phyloP scores from a whole-genome alignment of 495 filamentous ascomycete genomes.

The Pyrenula massariospora region DNA sequence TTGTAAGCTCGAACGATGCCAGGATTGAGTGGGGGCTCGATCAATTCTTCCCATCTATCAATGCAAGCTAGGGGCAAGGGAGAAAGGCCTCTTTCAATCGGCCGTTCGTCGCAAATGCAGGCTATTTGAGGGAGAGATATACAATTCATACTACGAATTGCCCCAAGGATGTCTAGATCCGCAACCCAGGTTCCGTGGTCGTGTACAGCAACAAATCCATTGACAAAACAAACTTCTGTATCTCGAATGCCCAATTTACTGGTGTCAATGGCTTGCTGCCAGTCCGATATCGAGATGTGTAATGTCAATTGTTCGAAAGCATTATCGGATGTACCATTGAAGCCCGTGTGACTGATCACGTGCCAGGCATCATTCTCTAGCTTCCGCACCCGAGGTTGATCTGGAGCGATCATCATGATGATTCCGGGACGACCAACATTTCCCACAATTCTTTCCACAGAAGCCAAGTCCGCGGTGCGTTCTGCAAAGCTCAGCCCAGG shows the following conservation, averaged over 20 bases:
- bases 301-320: conserved; percentile 22
- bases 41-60: conserved; percentile 14
- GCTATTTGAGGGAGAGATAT: not conserved
- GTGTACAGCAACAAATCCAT: conserved; percentile 17
- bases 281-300: conserved; percentile 27
- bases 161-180: conserved; percentile 9
- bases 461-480: not conserved
- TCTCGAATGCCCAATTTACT: not conserved
- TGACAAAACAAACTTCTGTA: conserved; percentile 6
- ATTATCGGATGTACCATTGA: conserved; percentile 16
- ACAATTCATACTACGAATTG: not conserved
- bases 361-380: conserved; percentile 8
- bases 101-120: not conserved
- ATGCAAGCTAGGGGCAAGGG: conserved; percentile 3
- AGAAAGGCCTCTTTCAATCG: not conserved
- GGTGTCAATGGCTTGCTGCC: conserved; percentile 11
- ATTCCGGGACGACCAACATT: conserved; percentile 23
- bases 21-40: conserved; percentile 6
- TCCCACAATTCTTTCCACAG: conserved; percentile 14
- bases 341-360: conserved; percentile 14
- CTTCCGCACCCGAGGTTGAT: conserved; percentile 3
- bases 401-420: conserved; percentile 15
- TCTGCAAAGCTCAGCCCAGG: too few relatives aligned
- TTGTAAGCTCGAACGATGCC: conserved; percentile 7
- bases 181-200: conserved; percentile 24